These are phyloP conservation scores for Sphaceloma murrayae DNA, from an alignment of 2,329 filamentous ascomycete species.

Conservation along the genomic window DNA sequence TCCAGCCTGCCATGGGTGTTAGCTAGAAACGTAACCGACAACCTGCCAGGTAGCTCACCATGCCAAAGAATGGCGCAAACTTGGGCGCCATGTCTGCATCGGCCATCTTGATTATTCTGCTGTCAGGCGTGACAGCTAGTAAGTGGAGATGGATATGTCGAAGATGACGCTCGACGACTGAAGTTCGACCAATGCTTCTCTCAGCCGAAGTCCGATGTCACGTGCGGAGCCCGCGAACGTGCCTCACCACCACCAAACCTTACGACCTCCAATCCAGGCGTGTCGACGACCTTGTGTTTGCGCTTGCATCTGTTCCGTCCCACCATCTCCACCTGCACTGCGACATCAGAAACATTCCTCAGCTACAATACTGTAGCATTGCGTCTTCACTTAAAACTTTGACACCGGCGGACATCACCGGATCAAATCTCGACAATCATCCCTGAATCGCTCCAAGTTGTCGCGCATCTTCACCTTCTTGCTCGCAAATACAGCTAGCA, in stretches of 20 bases:
- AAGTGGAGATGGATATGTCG: background rate
- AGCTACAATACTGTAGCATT: background rate
- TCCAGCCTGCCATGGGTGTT: constrained; percentile 50
- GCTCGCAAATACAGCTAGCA: background rate
- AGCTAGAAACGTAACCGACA: constrained; percentile 24
- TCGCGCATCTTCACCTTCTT: constrained; percentile 1
- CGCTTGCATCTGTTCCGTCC: constrained; percentile 10
- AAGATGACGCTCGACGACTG: background rate
- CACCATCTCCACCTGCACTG: constrained; percentile 2
- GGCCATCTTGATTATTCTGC: constrained; percentile 33
- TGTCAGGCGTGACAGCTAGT: no score
- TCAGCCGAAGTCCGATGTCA: constrained; percentile 15
- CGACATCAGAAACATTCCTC: constrained; percentile 11
- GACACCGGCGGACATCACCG: constrained; percentile 12
- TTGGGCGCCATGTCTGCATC: constrained; percentile 56
- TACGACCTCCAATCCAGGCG: constrained; percentile 8
- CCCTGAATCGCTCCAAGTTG: constrained; percentile 1
- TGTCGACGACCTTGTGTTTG: constrained; percentile 12
- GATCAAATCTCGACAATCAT: constrained; percentile 9
- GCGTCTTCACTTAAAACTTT: constrained; percentile 10
- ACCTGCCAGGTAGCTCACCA: constrained; percentile 50
- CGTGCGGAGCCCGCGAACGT: constrained; percentile 13
- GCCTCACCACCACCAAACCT: constrained; percentile 15
- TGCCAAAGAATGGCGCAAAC: constrained; percentile 81
- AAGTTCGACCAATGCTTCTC: constrained; percentile 4